Evolutionary conservation across 495 filamentous ascomycete genomes (phyloP).

Genomic region (Podospora pseudocomata): DNA sequence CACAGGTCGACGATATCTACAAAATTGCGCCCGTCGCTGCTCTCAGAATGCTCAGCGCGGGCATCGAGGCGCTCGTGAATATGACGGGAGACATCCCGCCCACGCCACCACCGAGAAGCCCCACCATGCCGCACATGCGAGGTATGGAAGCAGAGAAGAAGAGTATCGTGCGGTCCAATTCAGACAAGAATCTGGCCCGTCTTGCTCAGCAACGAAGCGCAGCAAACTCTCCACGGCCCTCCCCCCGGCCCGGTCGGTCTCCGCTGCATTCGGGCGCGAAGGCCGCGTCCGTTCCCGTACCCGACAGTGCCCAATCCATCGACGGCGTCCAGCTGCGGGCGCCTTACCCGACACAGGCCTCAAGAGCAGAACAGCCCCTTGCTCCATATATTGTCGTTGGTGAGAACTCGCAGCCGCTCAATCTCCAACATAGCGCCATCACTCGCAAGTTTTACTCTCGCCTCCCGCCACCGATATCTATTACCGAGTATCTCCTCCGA

Average conservation of each 20-base stretch:
- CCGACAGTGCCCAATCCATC: conserved; percentile 29
- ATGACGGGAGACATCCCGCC: conserved; percentile 70
- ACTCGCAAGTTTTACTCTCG: conserved; percentile 91
- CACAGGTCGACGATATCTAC: conserved; percentile 57
- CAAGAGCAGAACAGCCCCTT: conserved; percentile 24
- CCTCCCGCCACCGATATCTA: conserved; percentile 69
- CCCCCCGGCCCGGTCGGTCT: conserved; percentile 22
- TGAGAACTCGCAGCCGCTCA: conserved; percentile 58
- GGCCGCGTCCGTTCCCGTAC: conserved; percentile 12
- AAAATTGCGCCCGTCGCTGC: conserved; percentile 68
- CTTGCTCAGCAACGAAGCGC: conserved; percentile 33
- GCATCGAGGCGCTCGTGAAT: conserved; percentile 68
- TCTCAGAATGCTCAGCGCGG: conserved; percentile 70
- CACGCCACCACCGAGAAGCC: conserved; percentile 61
- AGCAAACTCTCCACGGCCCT: conserved; percentile 18
- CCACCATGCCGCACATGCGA: conserved; percentile 58
- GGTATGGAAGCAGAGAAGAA: conserved; percentile 57
- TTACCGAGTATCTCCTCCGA: conserved; percentile 81
- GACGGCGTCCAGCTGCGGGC: conserved; percentile 46
- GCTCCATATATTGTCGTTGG: conserved; percentile 55
- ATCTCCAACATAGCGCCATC: conserved; percentile 72
- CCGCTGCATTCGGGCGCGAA: conserved; percentile 7
- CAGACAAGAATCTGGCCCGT: conserved; percentile 43
- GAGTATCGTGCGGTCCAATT: conserved; percentile 52
- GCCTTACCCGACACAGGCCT: conserved; percentile 24